phyloP scores from a whole-genome alignment of 768 basidiomycete species.

The Trametes maxima region DNA sequence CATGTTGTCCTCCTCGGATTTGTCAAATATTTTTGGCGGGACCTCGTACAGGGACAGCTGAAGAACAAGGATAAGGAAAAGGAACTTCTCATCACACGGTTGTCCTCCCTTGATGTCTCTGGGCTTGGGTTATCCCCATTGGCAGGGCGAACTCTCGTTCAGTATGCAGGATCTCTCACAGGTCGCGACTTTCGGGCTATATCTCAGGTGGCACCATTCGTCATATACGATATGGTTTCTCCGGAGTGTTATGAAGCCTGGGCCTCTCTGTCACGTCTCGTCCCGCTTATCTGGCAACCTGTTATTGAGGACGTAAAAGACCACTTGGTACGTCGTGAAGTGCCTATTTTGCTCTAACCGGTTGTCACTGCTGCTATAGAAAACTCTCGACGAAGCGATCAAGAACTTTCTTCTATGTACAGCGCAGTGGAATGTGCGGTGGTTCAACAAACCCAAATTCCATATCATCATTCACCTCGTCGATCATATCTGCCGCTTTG shows the following conservation, averaged over 20 bases:
- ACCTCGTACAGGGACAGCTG: slow-evolving; percentile 29
- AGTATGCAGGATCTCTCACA: slow-evolving; percentile 41
- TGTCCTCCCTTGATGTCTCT: slow-evolving; percentile 35
- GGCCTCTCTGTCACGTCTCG: slow-evolving; percentile 37
- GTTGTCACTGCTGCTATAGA: slow-evolving; percentile 10
- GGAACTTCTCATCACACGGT: slow-evolving; percentile 29
- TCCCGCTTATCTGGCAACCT: slow-evolving; percentile 45
- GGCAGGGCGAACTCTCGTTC: slow-evolving; percentile 37
- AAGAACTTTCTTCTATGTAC: slow-evolving; percentile 26
- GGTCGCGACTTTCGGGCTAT: slow-evolving; percentile 38
- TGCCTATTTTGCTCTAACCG: not conserved
- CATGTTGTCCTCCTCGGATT: slow-evolving; percentile 48
- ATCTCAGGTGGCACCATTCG: slow-evolving; percentile 40
- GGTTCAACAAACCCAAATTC: slow-evolving; percentile 34
- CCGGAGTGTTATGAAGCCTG: slow-evolving; percentile 33
- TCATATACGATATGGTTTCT: slow-evolving; percentile 41
- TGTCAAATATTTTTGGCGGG: slow-evolving; percentile 53
- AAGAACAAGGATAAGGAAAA: slow-evolving; percentile 31
- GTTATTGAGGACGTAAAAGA: slow-evolving; percentile 31
- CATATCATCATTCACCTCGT: slow-evolving; percentile 32
- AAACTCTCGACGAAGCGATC: slow-evolving; percentile 17
- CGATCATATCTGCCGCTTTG: slow-evolving; percentile 30
- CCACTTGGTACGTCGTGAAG: slow-evolving; percentile 32
- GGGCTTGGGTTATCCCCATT: slow-evolving; percentile 39
- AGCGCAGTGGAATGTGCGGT: slow-evolving; percentile 26